Conservation (phyloP, 805 yeast genomes). For the Saccharomyces mikatae region DNA sequence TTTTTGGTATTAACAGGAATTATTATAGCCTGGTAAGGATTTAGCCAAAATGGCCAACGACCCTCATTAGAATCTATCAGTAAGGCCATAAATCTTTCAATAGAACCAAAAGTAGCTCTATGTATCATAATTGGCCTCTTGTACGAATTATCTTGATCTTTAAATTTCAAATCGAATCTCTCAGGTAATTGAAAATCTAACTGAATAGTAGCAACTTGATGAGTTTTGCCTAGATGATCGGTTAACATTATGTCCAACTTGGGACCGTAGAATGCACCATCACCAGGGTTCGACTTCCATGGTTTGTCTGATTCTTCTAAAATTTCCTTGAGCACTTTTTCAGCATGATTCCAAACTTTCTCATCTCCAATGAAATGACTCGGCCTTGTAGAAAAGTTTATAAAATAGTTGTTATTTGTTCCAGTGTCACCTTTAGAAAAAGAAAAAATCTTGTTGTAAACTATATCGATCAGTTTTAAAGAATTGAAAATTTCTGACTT, state of each 20-base stretch:
- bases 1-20: constrained; percentile 71
- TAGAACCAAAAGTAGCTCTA: constrained; percentile 89
- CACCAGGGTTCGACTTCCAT: constrained; percentile 81
- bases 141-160: constrained; percentile 41
- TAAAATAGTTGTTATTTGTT: constrained; percentile 34
- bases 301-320: constrained; percentile 44
- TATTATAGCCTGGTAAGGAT: constrained; percentile 81
- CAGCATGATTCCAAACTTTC: constrained; percentile 79
- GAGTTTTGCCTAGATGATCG: constrained; percentile 73
- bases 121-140: constrained; percentile 90
- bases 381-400: constrained; percentile 82
- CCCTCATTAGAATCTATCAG: constrained; percentile 85
- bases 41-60: constrained; percentile 96
- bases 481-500: constrained; percentile 64
- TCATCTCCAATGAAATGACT: constrained; percentile 69
- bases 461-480: constrained; percentile 61
- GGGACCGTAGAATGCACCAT: constrained; percentile 95
- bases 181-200: constrained; percentile 90
- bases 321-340: constrained; percentile 51
- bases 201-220: constrained; percentile 93
- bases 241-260: constrained; percentile 80
- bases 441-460: constrained; percentile 55
- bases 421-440: constrained; percentile 14
- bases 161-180: constrained; percentile 67
- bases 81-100: constrained; percentile 87